phyloP scores from a whole-genome alignment of 148 eudicot genomes.

The Camellia japonica region DNA sequence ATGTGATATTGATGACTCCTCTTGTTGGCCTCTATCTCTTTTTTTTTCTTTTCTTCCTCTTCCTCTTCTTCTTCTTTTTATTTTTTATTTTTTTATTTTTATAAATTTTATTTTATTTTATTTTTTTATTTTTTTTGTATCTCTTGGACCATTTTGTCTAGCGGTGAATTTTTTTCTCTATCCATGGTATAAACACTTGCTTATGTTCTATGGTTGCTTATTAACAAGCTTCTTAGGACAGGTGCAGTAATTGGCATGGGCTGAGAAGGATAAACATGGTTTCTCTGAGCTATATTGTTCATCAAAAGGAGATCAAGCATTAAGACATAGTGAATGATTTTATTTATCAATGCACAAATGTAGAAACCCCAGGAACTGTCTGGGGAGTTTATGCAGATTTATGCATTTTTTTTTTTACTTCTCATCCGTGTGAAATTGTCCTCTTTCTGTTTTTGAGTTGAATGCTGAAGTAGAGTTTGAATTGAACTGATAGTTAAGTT shows the following conservation, averaged over 20 bases:
- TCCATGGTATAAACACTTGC: neutral
- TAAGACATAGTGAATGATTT: neutral
- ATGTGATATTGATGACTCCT: neutral
- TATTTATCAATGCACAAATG: neutral
- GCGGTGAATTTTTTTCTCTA: neutral
- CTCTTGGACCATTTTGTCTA: neutral
- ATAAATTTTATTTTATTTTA: too few species aligned
- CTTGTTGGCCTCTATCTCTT: neutral
- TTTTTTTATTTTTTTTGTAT: neutral
- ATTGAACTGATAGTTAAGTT: neutral
- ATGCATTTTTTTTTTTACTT: neutral
- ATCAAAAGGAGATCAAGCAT: neutral
- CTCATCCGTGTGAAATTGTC: neutral
- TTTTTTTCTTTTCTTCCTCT: neutral
- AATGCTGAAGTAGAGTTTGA: conserved; percentile 1
- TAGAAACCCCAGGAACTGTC: neutral
- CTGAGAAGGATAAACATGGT: neutral
- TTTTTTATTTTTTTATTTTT: too few species aligned
- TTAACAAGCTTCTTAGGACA: neutral
- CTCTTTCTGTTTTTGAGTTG: neutral
- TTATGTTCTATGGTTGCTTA: neutral
- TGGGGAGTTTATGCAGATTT: neutral
- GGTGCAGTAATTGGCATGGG: neutral
- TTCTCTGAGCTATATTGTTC: neutral
- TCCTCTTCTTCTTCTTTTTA: too few species aligned